Evolutionary conservation across 192 early-diverging fungal genomes (phyloP).

Genomic region (Linnemannia hyalina): DNA sequence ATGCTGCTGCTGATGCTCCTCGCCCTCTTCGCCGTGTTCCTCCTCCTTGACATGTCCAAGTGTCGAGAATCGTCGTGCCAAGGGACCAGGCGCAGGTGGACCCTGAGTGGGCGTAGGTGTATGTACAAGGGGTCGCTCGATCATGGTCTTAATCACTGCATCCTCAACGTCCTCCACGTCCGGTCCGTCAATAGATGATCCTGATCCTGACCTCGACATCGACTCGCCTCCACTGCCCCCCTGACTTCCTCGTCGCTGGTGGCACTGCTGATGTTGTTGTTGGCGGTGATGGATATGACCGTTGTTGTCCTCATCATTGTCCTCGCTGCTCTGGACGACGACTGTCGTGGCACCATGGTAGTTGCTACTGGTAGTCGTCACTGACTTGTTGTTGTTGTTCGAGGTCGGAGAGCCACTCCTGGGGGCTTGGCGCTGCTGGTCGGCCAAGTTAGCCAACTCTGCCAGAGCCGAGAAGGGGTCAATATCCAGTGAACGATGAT

Average conservation of each 20-base stretch:
- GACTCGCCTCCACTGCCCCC: constrained; percentile 18
- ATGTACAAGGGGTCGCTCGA: constrained; percentile 27
- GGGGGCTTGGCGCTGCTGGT: constrained; percentile 31
- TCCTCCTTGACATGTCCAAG: constrained; percentile 51
- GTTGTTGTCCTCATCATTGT: constrained; percentile 8
- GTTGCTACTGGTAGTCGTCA: constrained; percentile 6
- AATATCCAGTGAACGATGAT: constrained; percentile 46
- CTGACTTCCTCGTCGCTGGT: constrained; percentile 3
- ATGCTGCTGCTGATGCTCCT: constrained; percentile 5
- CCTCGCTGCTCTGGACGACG: constrained; percentile 16
- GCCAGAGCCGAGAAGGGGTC: constrained; percentile 48
- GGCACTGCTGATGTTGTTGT: neutral
- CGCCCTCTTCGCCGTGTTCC: constrained; percentile 34
- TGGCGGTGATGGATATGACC: neutral
- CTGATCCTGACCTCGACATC: constrained; percentile 36
- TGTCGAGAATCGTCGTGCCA: constrained; percentile 49
- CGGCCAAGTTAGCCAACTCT: constrained; percentile 48
- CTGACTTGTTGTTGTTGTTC: neutral
- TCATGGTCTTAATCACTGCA: constrained; percentile 47
- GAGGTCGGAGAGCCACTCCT: constrained; percentile 4
- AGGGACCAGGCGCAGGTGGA: constrained; percentile 1
- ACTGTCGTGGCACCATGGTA: neutral
- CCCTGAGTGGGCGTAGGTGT: neutral
- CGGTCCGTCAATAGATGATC: constrained; percentile 6
- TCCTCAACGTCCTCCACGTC: constrained; percentile 37